Conservation (phyloP, 2,329 filamentous ascomycete genomes). For the Alternaria sp. region DNA sequence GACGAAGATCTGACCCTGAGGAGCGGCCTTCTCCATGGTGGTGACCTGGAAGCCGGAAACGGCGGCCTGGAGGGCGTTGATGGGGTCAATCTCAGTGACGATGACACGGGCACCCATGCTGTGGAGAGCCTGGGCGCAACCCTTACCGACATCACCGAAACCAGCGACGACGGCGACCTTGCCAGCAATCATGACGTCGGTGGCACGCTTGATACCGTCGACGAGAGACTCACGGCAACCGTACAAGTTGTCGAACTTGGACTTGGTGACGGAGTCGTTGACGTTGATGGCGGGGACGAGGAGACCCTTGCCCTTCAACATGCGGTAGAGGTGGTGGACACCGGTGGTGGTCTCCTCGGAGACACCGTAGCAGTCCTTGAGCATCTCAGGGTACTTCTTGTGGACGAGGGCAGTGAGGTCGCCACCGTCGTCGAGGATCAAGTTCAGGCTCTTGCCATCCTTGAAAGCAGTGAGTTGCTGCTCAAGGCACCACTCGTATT, state of each 20-base stretch:
- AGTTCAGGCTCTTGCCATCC: constrained; percentile 94
- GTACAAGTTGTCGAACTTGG: constrained; percentile 99
- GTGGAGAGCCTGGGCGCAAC: constrained; percentile 93
- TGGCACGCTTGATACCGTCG: constrained; percentile 99
- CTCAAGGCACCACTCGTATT: constrained; percentile 99
- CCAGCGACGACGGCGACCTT: constrained; percentile 98
- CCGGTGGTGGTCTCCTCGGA: constrained; percentile 99
- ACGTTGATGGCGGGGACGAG: constrained; percentile 96
- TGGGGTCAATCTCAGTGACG: constrained; percentile 96
- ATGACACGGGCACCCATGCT: constrained; percentile 97
- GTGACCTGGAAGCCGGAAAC: constrained; percentile 97
- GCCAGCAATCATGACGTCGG: constrained; percentile 99
- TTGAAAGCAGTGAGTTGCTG: constrained; percentile 98
- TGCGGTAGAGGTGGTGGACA: constrained; percentile 99
- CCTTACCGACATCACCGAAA: constrained; percentile 99
- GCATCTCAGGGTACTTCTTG: constrained; percentile 97
- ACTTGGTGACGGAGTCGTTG: constrained; percentile 99
- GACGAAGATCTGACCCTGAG: constrained; percentile 94
- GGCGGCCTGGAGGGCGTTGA: constrained; percentile 99
- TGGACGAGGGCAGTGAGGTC: constrained; percentile 96
- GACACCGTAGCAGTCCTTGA: constrained; percentile 97
- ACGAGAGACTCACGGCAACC: constrained; percentile 98
- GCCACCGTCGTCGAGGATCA: constrained; percentile 98
- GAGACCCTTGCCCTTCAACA: constrained; percentile 81
- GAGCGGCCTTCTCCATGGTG: constrained; percentile 96